phyloP scores from a whole-genome alignment of 2,329 filamentous ascomycete genomes.

The Apiospora koreana region DNA sequence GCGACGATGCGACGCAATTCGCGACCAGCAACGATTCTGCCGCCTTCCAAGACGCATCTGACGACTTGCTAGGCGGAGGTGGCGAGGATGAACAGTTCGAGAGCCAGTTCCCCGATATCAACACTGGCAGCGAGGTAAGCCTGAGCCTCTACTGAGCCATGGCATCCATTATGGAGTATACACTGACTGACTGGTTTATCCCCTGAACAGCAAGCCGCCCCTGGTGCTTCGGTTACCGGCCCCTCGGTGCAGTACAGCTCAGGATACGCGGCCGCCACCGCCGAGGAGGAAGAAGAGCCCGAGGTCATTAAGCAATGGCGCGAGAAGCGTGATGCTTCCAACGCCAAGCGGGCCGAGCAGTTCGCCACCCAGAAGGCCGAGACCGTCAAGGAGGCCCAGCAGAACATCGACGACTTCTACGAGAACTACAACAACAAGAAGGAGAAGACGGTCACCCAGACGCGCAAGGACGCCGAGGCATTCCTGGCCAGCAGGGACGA shows the following conservation, averaged over 20 bases:
- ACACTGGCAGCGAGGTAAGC: slow-evolving; percentile 65
- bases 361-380: slow-evolving; percentile 80
- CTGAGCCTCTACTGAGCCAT: background rate
- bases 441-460: slow-evolving; percentile 88
- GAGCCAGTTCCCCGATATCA: slow-evolving; percentile 85
- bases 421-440: slow-evolving; percentile 99
- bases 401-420: slow-evolving; percentile 98
- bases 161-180: background rate
- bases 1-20: slow-evolving; percentile 93
- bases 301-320: slow-evolving; percentile 92
- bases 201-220: slow-evolving; percentile 63
- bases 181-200: slow-evolving; percentile 22
- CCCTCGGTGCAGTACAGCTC: slow-evolving; percentile 64
- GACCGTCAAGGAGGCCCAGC: slow-evolving; percentile 84
- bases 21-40: slow-evolving; percentile 71
- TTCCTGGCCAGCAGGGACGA: slow-evolving; percentile 89
- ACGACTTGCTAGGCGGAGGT: slow-evolving; percentile 72
- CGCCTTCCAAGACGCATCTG: slow-evolving; percentile 63
- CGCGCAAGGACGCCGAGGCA: slow-evolving; percentile 87
- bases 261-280: slow-evolving; percentile 56
- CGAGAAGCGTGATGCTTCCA: slow-evolving; percentile 79
- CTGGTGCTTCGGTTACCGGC: slow-evolving; percentile 75
- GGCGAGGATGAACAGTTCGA: slow-evolving; percentile 66
- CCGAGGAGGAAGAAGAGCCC: slow-evolving; percentile 75
- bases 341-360: slow-evolving; percentile 81